Conservation (phyloP, 2,329 filamentous ascomycete genomes). For the Penicillium janthinellum region DNA sequence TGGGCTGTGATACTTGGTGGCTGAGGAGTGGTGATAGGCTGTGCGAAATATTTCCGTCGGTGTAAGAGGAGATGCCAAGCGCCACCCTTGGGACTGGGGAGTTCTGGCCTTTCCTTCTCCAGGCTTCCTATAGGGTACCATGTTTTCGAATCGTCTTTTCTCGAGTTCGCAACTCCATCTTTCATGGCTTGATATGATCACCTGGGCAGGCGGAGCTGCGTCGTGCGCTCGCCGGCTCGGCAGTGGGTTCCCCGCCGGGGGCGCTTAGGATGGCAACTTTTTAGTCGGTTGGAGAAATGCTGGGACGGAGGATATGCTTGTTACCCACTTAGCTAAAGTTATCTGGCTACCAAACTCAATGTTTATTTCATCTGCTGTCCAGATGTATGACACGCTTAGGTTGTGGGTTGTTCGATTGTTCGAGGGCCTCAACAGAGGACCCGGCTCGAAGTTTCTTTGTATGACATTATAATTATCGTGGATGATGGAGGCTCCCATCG, state of each 20-base stretch:
- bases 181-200: not conserved
- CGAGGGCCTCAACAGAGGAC: not conserved
- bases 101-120: not conserved
- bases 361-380: not conserved
- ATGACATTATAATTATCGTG: not conserved
- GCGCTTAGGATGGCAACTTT: constrained; percentile 1
- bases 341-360: not conserved
- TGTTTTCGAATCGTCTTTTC: not conserved
- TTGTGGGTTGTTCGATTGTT: not conserved
- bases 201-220: not conserved
- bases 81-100: not conserved
- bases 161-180: too few relatives aligned
- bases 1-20: not conserved
- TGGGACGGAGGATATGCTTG: not conserved
- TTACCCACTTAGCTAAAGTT: not conserved
- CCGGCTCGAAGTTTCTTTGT: not conserved
- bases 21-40: not conserved
- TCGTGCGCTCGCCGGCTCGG: not conserved
- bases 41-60: not conserved
- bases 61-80: not conserved
- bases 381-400: not conserved
- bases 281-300: not conserved
- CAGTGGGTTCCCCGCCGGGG: not conserved
- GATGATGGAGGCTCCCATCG: not conserved
- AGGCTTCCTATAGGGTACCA: not conserved